Evolutionary conservation across 805 yeast species (phyloP), one percentile per base, ranked within the genome.

Genomic region (Sugiyamaella marilandica): DNA sequence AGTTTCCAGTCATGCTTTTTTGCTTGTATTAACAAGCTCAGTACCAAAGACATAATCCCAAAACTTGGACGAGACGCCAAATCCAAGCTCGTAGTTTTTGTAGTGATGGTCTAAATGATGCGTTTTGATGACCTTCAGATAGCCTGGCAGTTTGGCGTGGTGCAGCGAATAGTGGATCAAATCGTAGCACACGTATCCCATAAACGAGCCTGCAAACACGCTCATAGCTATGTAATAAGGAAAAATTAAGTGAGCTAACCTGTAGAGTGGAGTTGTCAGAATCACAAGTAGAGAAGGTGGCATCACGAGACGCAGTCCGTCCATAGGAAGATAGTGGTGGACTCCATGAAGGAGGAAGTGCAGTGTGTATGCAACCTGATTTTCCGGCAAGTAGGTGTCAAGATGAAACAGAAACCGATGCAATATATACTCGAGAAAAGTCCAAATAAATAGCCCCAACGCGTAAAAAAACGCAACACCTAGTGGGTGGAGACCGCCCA

Each of bases 291-390:
- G 73, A 0, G 97, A 77, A 47, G 99, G 99, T 2, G 99, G 99
- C 87, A 94, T 85, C 35, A 94, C 99, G 63, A 94, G 79, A 67
- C 99, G 82, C 68, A 81, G 75, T 55, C 80, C 81, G 73, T 94
- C 99, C 99, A 95, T 94, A 58, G 99, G 99, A 61, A 94, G 77
- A 69, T 87, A 94, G 70, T 94, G 99, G 69, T 94, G 99, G 49
- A 91, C 85, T 53, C 99, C 99, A 64, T 94, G 99, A 59, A 92
- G 75, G 54, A 90, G 69, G 76, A 94, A 94, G 70, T 94, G 99
- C 41, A 90, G 54, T 0, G 96, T 81, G 63, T 86, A 83, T 7
- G 87, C 86, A 18, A 79, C 46, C 47, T 81, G 84, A 69, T 86
- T 79, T 57, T 87, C 86, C 11, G 99, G 99, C 54, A 95, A 77